Conservation (phyloP, 306 rosid species). For the Quercus bicolor region DNA sequence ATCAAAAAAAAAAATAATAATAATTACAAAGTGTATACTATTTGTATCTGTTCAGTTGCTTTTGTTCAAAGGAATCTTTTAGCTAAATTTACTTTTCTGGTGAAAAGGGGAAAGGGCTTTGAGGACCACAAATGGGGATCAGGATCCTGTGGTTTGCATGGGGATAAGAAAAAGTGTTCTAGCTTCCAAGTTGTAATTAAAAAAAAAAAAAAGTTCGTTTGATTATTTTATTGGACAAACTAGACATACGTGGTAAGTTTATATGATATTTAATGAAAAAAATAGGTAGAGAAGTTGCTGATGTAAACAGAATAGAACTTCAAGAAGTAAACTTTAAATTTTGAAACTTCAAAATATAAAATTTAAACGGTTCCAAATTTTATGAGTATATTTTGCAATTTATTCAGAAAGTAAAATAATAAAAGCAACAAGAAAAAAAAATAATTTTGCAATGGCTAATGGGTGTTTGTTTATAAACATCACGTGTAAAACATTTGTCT, state of each 20-base stretch:
- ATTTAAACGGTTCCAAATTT: no score
- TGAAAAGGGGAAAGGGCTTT: neutral
- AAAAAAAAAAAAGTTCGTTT: neutral
- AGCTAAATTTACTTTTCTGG: neutral
- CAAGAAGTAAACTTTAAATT: no score
- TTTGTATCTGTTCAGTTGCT: neutral
- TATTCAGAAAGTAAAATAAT: no score
- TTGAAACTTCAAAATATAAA: no score
- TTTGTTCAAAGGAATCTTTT: neutral
- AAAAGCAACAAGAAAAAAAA: no score
- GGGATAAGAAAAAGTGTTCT: neutral
- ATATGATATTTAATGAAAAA: accelerated
- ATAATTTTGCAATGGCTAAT: neutral
- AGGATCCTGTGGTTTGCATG: neutral
- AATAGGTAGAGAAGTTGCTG: accelerated
- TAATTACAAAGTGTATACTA: neutral
- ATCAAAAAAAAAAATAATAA: neutral
- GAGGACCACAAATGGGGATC: neutral
- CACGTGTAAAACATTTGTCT: neutral
- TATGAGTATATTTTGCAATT: no score
- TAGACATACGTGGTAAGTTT: accelerated
- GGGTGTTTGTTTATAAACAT: neutral
- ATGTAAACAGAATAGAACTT: no score
- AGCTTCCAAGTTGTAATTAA: neutral
- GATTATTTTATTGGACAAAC: accelerated